Evolutionary conservation across 257 asterid genomes (phyloP).

Genomic region (Penstemon davidsonii): DNA sequence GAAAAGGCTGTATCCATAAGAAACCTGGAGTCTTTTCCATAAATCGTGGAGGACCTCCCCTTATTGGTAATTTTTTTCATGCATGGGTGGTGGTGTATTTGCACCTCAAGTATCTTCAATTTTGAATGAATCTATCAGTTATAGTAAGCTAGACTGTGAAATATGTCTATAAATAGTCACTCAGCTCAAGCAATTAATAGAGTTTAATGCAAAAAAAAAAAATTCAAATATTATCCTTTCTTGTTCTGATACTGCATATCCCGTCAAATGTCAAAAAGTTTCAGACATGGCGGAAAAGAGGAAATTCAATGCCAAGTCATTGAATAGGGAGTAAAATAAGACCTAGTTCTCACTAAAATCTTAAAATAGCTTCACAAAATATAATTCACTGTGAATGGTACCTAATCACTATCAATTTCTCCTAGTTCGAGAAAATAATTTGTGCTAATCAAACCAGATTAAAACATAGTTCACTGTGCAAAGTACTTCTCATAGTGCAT

Average conservation of each 20-base stretch:
- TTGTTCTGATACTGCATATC: not conserved
- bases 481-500: too few species aligned
- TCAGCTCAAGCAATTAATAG: not conserved
- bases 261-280: not conserved
- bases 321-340: not conserved
- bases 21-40: not conserved
- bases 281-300: too few species aligned
- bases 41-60: not conserved
- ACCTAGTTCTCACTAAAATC: not conserved
- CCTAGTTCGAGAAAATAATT: not conserved
- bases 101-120: not conserved
- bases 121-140: not conserved
- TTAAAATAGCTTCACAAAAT: not conserved
- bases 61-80: not conserved
- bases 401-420: slow-evolving; percentile 8
- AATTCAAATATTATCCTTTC: not conserved
- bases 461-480: too few species aligned
- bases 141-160: not conserved
- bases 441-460: not conserved
- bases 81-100: not conserved
- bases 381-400: not conserved
- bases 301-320: not conserved
- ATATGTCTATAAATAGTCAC: not conserved
- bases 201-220: not conserved
- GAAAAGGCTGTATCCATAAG: slow-evolving; percentile 2